Evolutionary conservation across 2,329 filamentous ascomycete species (phyloP).

Genomic region (Drechslerella coelobrocha): DNA sequence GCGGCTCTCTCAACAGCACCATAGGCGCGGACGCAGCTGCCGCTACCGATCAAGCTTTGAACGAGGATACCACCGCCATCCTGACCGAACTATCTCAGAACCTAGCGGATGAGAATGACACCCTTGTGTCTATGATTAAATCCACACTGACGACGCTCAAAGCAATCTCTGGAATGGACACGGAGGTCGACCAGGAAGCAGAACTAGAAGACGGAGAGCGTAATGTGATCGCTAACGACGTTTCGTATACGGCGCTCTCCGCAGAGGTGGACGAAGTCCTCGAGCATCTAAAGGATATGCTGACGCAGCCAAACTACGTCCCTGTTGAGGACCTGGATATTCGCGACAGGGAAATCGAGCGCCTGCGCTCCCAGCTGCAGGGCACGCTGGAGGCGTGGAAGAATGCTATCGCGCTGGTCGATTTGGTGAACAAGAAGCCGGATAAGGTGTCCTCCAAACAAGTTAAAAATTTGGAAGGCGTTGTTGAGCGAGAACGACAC

Average conservation of each 20-base stretch:
- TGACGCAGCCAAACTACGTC: conserved; percentile 96
- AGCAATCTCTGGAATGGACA: conserved; percentile 69
- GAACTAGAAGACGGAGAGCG: conserved; percentile 57
- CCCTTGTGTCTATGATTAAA: conserved; percentile 73
- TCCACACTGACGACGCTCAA: conserved; percentile 75
- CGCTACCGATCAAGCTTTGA: conserved; percentile 71
- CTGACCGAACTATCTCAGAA: conserved; percentile 81
- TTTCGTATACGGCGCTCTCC: conserved; percentile 72
- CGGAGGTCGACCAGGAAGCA: conserved; percentile 54
- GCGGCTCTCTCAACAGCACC: conserved; percentile 50
- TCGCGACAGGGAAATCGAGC: conserved; percentile 87
- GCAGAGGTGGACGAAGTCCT: conserved; percentile 77
- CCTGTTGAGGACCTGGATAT: conserved; percentile 91
- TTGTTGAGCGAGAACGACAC: conserved; percentile 68
- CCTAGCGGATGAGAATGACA: conserved; percentile 90
- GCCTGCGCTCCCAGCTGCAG: conserved; percentile 84
- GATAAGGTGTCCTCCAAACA: conserved; percentile 73
- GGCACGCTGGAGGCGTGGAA: conserved; percentile 91
- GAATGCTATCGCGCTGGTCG: conserved; percentile 88
- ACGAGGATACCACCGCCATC: conserved; percentile 88
- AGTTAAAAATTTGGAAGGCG: conserved; percentile 58
- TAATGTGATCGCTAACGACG: conserved; percentile 61
- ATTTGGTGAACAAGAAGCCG: conserved; percentile 87
- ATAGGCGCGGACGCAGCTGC: conserved; percentile 60
- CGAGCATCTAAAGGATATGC: conserved; percentile 78